These are phyloP conservation scores for Exophiala dermatitidis DNA, from an alignment of 2,329 filamentous ascomycete species.

Conservation along the genomic window DNA sequence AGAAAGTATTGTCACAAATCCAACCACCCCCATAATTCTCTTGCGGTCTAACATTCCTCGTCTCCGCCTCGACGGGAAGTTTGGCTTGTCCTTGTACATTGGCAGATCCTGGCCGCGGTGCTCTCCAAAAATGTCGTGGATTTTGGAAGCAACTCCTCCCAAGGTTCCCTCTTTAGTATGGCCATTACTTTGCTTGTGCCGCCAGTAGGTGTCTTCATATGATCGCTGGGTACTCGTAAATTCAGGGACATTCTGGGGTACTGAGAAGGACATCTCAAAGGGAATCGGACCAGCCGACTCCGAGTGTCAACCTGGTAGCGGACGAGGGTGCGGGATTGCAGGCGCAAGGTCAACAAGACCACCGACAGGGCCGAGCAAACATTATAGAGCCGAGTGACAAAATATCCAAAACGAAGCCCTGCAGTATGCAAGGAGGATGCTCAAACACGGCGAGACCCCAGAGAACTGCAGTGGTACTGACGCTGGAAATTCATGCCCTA, in stretches of 20 bases:
- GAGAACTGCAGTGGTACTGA: too few relatives aligned
- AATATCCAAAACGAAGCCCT: neutral
- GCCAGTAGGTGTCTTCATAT: slow-evolving; percentile 62
- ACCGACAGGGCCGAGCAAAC: neutral
- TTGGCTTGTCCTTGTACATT: slow-evolving; percentile 99
- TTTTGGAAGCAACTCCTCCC: slow-evolving; percentile 52
- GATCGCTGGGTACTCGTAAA: slow-evolving; percentile 59
- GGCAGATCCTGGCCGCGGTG: slow-evolving; percentile 56
- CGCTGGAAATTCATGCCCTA: too few relatives aligned
- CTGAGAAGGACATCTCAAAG: slow-evolving; percentile 47
- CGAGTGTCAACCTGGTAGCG: neutral
- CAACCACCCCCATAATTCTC: slow-evolving; percentile 49
- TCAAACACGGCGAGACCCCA: neutral
- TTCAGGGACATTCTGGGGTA: slow-evolving; percentile 63
- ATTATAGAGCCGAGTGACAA: neutral
- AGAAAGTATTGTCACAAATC: slow-evolving; percentile 48
- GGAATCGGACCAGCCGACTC: slow-evolving; percentile 9
- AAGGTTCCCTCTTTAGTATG: slow-evolving; percentile 31
- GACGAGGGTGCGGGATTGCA: neutral
- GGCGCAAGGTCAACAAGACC: neutral
- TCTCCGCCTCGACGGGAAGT: slow-evolving; percentile 50
- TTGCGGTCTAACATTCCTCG: slow-evolving; percentile 58
- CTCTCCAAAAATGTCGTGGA: slow-evolving; percentile 58
- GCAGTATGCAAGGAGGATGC: neutral
- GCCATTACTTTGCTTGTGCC: slow-evolving; percentile 43